These are phyloP conservation scores for Xylaria digitata DNA, from an alignment of 2,329 filamentous ascomycete genomes.

Conservation along the genomic window DNA sequence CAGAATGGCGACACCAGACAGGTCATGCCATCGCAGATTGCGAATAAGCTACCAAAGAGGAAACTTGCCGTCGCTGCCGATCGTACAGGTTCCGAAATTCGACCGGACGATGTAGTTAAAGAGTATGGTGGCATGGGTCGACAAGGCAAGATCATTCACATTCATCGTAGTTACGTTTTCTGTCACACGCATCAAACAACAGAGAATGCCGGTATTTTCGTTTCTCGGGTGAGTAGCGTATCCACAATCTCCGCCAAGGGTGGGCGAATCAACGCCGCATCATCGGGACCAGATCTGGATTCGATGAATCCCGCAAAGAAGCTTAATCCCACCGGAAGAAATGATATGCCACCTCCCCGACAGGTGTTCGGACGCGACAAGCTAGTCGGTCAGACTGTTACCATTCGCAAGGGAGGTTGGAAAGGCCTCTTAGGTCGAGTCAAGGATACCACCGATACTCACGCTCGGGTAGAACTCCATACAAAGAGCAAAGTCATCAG, in stretches of 20 bases:
- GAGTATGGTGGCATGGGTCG: conserved; percentile 88
- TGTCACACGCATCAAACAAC: conserved; percentile 84
- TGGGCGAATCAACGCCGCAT: conserved; percentile 73
- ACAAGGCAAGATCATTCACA: conserved; percentile 90
- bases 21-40: conserved; percentile 89
- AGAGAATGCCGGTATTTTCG: conserved; percentile 91
- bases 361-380: conserved; percentile 81
- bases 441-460: conserved; percentile 88
- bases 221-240: conserved; percentile 85
- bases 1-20: conserved; percentile 87
- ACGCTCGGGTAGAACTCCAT: conserved; percentile 91
- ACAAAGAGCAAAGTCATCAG: conserved; percentile 93
- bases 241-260: conserved; percentile 95
- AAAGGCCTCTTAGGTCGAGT: conserved; percentile 96
- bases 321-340: conserved; percentile 70
- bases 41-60: conserved; percentile 85
- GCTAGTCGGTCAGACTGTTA: conserved; percentile 90
- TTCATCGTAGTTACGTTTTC: conserved; percentile 93
- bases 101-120: conserved; percentile 90
- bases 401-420: conserved; percentile 85
- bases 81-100: conserved; percentile 91
- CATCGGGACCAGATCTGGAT: conserved; percentile 80
- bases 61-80: conserved; percentile 91
- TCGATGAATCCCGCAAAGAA: conserved; percentile 94
- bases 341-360: conserved; percentile 75